Base-by-base conservation (phyloP, 441 rosid species). In the Hura crepitans region DNA sequence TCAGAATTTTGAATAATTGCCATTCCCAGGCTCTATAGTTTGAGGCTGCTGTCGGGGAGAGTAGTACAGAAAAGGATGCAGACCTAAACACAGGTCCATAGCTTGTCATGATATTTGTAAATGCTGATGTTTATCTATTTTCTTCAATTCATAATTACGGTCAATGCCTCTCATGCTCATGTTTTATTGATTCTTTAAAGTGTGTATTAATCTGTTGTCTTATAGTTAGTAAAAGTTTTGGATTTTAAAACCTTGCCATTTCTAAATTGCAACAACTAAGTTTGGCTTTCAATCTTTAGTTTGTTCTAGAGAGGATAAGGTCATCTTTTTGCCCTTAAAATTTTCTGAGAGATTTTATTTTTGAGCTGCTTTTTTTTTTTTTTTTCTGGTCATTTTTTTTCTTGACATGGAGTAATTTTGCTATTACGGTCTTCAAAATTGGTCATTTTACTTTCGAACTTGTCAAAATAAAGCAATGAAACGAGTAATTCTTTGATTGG, bases 41-140 rank as follows among this genome's bases (percentile, higher is more conserved):
- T 27, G 55, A 45, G 65, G 18, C 27, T 28, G 28, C 63, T 42
- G n/a, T 27, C 9, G 8, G 2, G 4, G 42, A n/a, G 11, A 25
- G 6, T 22, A 37, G 37, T 9, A 51, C 60, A 66, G 49, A 51
- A 66, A 37, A 23, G n/a, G 18, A 35, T 54, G 30, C 45, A 30
- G 45, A 39, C 15, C 10, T 12, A 51, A 35, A 7, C 22, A 54
- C 13, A 67, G 62, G 47, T 25, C 20, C 37, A 22, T 23, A 39
- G 71, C 25, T 14, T 17, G 39, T 68, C 51, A 56, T 10, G n/a
- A 14, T 43, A 39, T 68, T 43, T 68, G 63, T 68, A 68, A 56
- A 68, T 43, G n/a, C 46, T 9, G 15, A 2, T 25, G 28, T n/a
- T 42, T 10, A 39, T 39, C 4, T 33, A 42, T 23, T 17, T 4